Evolutionary conservation across 2,329 filamentous ascomycete species (phyloP).

Genomic region (Paraconiothyrium sp.): DNA sequence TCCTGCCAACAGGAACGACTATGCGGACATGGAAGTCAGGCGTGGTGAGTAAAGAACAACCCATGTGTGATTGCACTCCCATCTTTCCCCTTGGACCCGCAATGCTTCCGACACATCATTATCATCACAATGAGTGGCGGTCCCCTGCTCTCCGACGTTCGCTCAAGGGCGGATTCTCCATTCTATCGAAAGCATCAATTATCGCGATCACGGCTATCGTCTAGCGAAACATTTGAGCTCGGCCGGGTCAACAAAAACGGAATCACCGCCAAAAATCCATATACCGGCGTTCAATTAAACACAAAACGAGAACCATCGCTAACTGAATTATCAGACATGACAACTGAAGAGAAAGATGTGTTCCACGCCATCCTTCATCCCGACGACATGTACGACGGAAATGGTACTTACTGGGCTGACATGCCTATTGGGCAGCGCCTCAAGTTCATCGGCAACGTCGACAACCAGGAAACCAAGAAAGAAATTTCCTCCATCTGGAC

Average conservation of each 20-base stretch:
- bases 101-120: conserved; percentile 26
- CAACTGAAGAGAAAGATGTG: conserved; percentile 65
- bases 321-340: conserved; percentile 57
- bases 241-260: not conserved
- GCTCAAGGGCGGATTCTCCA: not conserved
- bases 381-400: conserved; percentile 83
- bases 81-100: not conserved
- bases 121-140: not conserved
- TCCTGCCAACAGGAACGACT: conserved; percentile 1
- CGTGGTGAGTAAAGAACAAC: conserved; percentile 8
- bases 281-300: too few relatives aligned
- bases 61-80: not conserved
- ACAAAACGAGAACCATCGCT: conserved; percentile 28
- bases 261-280: not conserved
- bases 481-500: conserved; percentile 74
- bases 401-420: conserved; percentile 94
- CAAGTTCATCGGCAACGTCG: conserved; percentile 78
- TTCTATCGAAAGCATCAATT: not conserved
- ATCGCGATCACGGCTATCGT: not conserved
- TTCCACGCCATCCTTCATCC: conserved; percentile 86
- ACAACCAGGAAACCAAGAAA: conserved; percentile 72
- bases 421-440: conserved; percentile 75
- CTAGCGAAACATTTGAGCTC: not conserved
- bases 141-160: not conserved
- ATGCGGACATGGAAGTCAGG: conserved; percentile 11